A percentile compares a stretch with the other conserved stretches of the same genome.
These are phyloP conservation scores for Saccharomycopsis fibuligera DNA, from an alignment of 805 yeast genomes.

Conservation along the genomic window DNA sequence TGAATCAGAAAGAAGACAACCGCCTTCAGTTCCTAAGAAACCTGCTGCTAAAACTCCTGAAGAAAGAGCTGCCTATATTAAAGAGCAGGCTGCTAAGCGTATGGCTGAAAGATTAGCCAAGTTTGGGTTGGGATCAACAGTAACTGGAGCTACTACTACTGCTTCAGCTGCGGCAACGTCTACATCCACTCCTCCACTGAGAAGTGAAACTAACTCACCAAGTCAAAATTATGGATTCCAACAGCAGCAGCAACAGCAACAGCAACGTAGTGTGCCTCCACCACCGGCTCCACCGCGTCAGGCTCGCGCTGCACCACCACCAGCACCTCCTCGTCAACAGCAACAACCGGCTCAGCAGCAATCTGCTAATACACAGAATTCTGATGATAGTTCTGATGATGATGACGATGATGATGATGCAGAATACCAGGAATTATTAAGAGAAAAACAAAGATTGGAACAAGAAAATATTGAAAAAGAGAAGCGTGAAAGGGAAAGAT, in stretches of 20 bases:
- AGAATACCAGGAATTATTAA: slow-evolving; percentile 38
- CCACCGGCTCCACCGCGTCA: background rate
- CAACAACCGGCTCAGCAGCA: slow-evolving; percentile 3
- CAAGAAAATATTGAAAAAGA: slow-evolving; percentile 38
- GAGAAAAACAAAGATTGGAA: slow-evolving; percentile 29
- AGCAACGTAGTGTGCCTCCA: background rate
- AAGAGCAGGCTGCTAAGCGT: slow-evolving; percentile 72
- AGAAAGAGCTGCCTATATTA: slow-evolving; percentile 72
- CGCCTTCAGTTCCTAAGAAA: slow-evolving; percentile 19
- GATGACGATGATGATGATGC: slow-evolving; percentile 40
- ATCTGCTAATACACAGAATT: too few species aligned
- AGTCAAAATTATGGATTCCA: slow-evolving; percentile 3
- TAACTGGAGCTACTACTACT: too few species aligned
- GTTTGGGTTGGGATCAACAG: slow-evolving; percentile 62
- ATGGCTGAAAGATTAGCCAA: slow-evolving; percentile 84
- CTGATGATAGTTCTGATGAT: slow-evolving; percentile 20
- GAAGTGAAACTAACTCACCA: background rate
- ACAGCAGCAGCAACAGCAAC: background rate
- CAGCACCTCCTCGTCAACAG: too few species aligned
- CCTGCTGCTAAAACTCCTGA: slow-evolving; percentile 40
- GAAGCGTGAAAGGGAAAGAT: slow-evolving; percentile 26
- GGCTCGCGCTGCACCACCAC: too few species aligned
- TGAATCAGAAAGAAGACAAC: slow-evolving; percentile 17
- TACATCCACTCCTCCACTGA: too few species aligned
- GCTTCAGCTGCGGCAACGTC: slow-evolving; percentile 6